Evolutionary conservation across 345 rosid genomes (phyloP).

Genomic region (Gossypium herbaceum): DNA sequence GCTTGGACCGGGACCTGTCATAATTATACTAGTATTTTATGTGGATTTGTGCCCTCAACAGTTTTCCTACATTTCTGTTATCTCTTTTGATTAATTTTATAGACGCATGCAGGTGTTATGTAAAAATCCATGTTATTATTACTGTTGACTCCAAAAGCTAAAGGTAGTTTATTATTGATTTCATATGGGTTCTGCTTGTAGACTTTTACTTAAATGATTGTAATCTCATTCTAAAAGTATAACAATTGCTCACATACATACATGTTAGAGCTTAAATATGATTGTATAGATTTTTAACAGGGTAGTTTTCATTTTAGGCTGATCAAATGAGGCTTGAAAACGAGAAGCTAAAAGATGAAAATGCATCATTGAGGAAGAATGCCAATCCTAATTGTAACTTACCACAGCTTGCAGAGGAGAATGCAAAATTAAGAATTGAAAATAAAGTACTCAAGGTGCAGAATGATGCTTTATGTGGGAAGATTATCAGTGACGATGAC

Average conservation of each 20-base stretch:
- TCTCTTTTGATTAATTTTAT: background rate
- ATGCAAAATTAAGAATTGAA: background rate
- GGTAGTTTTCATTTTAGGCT: background rate
- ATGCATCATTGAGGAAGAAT: background rate
- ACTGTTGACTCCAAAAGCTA: background rate
- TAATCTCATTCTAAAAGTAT: background rate
- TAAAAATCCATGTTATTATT: background rate
- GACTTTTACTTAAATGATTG: background rate
- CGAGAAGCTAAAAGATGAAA: background rate
- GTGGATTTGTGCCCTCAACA: too few relatives aligned
- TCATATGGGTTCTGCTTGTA: background rate
- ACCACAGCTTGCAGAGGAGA: background rate
- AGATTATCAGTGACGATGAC: background rate
- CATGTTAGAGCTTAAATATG: background rate
- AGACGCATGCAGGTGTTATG: background rate
- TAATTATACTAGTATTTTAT: too few relatives aligned
- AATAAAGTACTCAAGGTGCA: slow-evolving; percentile 7
- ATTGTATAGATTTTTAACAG: background rate
- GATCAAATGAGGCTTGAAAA: background rate
- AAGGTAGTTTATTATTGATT: background rate
- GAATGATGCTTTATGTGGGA: slow-evolving; percentile 10
- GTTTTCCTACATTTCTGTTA: too few relatives aligned
- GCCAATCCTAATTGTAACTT: background rate
- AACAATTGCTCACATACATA: too few relatives aligned
- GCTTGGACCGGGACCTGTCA: too few relatives aligned